Base-by-base conservation (phyloP, 768 basidiomycete species). In the Boletus pseudopeckii region DNA sequence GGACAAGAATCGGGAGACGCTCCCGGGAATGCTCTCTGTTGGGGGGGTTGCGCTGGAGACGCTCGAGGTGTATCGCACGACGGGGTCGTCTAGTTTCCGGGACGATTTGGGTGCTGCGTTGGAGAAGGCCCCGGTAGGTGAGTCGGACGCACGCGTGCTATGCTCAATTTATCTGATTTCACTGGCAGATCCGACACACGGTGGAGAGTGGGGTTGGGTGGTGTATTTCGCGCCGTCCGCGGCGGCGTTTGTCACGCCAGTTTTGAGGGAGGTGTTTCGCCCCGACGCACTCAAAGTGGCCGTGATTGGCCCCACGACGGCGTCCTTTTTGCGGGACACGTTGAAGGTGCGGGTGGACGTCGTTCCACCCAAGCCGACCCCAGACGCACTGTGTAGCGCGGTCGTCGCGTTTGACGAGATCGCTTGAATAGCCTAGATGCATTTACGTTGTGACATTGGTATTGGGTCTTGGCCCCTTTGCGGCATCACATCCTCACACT, bases 1-100 rank as follows among this genome's bases (percentile, higher is more conserved):
- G 20, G 92, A 94, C 77, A 95, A 93, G 75, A 92, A 90, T 54
- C 75, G 82, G 17, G 88, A 91, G 56, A 85, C 81, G 0, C 68
- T 93, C 2, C 71, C 81, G 0, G 71, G 56, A 15, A 75, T 84
- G 9, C 71, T 93, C 36, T 52, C 56, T 0, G 73, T 72, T 0
- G 78, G 72, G 1, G 74, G 74, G 1, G 64, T 89, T 2, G 59
- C 60, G 33, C 64, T 88, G 30, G 72, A 76, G 5, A 54, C 74
- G 13, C 60, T 91, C 11, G 80, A 86, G 64, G 89, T 90, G 9
- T 93, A 93, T 61, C 77, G 75, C 61, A 92, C 91, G 32, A 76
- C 71, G 38, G 81, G 80, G 1, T 83, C 83, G 2, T 70, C 73
- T 0, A 74, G 64, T 1, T 84, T 90, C 52, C 68, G 71, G n/a